Conservation (phyloP, 441 rosid species). For the Populus hybrid region DNA sequence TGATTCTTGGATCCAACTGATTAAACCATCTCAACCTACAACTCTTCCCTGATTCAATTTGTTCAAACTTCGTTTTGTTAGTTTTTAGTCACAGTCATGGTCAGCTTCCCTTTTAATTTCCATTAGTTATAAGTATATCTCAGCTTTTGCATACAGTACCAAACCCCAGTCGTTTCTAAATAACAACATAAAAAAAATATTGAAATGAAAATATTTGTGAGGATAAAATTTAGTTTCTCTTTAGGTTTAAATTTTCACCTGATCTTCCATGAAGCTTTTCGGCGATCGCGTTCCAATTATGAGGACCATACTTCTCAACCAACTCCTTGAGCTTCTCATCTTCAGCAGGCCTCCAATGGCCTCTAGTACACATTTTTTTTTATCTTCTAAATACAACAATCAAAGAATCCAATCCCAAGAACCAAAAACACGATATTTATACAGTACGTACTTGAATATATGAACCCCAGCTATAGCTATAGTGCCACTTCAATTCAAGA, state of each 20-base stretch:
- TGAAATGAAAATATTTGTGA: not conserved
- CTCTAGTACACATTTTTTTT: conserved; percentile 46
- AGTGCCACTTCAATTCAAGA: not conserved
- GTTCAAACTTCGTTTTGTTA: not conserved
- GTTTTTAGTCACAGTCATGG: conserved; percentile 15
- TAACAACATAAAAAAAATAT: not conserved
- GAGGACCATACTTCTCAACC: conserved; percentile 54
- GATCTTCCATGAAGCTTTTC: conserved; percentile 63
- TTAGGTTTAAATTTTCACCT: conserved; percentile 29
- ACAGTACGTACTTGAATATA: not conserved
- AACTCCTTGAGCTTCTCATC: conserved; percentile 55
- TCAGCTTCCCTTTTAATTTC: not conserved
- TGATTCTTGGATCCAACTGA: conserved; percentile 90
- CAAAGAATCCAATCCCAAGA: not conserved
- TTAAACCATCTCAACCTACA: conserved; percentile 95
- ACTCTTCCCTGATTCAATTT: conserved; percentile 57
- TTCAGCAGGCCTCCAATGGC: conserved; percentile 76
- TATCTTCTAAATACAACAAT: not conserved
- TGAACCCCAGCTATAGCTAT: conserved; percentile 17
- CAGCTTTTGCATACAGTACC: not conserved
- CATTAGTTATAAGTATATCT: not conserved
- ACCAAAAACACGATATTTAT: not conserved
- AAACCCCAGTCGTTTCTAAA: not conserved
- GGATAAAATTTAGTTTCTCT: not conserved
- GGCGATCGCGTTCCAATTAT: conserved; percentile 77